Conservation (phyloP, 768 basidiomycete genomes). For the Suillus variegatus region DNA sequence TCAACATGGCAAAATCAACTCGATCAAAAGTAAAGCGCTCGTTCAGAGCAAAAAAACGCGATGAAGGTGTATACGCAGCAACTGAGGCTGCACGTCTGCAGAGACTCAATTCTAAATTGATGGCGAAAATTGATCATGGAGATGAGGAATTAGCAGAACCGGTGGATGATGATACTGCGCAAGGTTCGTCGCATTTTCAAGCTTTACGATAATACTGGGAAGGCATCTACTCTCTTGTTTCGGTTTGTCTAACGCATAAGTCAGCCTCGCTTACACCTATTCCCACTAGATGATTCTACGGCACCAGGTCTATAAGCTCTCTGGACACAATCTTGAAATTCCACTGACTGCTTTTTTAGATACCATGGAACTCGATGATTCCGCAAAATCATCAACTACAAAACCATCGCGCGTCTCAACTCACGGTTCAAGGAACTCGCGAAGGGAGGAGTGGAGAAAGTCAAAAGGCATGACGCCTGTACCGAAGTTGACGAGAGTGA, state of each 20-base stretch:
- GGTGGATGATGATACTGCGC: constrained; percentile 24
- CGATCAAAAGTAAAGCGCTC: constrained; percentile 81
- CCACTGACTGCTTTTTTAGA: constrained; percentile 30
- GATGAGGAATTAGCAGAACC: constrained; percentile 27
- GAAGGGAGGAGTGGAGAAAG: constrained; percentile 79
- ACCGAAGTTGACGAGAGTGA: constrained; percentile 55
- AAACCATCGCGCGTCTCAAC: constrained; percentile 61
- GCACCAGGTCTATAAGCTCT: constrained; percentile 23
- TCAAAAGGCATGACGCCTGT: constrained; percentile 72
- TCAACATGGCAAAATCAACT: constrained; percentile 77
- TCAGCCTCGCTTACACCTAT: background rate
- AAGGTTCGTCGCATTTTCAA: constrained; percentile 59
- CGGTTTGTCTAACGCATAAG: background rate
- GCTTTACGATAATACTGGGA: constrained; percentile 13
- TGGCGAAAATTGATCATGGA: constrained; percentile 41
- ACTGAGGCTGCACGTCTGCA: constrained; percentile 75
- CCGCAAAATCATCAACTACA: constrained; percentile 27
- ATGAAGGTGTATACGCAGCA: constrained; percentile 73
- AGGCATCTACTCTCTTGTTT: background rate
- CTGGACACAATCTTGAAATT: background rate
- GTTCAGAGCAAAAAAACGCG: constrained; percentile 77
- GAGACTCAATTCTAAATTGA: constrained; percentile 69
- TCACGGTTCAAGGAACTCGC: constrained; percentile 74
- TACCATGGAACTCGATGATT: constrained; percentile 55
- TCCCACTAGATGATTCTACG: constrained; percentile 18